Percentiles rank a stretch among this genome's conserved stretches.
Evolutionary conservation across 2,329 filamentous ascomycete species (phyloP).

Genomic region (Chrysoporthe puriensis): DNA sequence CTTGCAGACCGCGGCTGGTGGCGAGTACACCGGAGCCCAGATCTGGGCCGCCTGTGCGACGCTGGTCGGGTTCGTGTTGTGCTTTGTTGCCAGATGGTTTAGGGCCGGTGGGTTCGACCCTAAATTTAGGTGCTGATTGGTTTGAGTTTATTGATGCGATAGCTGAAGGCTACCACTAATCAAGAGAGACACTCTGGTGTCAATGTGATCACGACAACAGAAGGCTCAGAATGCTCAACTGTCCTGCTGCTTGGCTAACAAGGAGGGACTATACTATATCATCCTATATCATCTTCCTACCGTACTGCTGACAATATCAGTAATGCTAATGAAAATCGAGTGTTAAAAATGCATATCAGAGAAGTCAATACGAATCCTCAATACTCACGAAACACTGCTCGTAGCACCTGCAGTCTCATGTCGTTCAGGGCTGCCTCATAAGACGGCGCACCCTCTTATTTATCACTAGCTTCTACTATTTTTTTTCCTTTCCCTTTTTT

Average conservation of each 20-base stretch:
- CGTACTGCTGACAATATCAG: too few relatives aligned
- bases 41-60: slow-evolving; percentile 38
- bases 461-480: too few relatives aligned
- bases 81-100: slow-evolving; percentile 16
- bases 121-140: slow-evolving; percentile 12
- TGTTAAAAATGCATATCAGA: too few relatives aligned
- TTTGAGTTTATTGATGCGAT: neutral
- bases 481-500: too few relatives aligned
- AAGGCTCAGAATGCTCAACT: neutral
- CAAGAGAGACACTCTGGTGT: neutral
- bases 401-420: too few relatives aligned
- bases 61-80: slow-evolving; percentile 32
- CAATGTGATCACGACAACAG: neutral
- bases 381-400: too few relatives aligned
- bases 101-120: slow-evolving; percentile 16
- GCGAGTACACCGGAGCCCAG: slow-evolving; percentile 35
- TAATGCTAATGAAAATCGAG: too few relatives aligned
- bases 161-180: neutral
- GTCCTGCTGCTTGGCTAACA: neutral
- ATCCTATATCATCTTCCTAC: neutral
- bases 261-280: neutral
- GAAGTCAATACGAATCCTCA: too few relatives aligned
- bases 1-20: slow-evolving; percentile 34
- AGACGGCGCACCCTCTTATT: too few relatives aligned
- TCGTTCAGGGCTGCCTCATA: too few relatives aligned